Evolutionary conservation across 2,329 filamentous ascomycete genomes (phyloP).

Genomic region (Penicillium sp.): DNA sequence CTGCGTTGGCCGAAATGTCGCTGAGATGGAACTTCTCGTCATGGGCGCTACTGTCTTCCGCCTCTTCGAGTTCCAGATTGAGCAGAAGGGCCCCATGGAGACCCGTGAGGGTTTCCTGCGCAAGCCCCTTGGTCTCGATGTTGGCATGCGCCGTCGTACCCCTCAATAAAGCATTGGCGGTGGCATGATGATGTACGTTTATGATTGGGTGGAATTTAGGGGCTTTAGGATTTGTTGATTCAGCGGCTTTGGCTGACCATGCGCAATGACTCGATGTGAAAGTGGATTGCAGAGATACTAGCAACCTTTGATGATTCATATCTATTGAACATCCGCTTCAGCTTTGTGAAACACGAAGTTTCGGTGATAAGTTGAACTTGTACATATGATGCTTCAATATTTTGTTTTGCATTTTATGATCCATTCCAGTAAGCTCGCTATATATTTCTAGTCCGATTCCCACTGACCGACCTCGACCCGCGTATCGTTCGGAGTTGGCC

Average conservation of each 20-base stretch:
- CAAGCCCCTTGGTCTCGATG: constrained; percentile 69
- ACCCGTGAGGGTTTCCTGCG: constrained; percentile 78
- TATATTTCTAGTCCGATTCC: too few relatives aligned
- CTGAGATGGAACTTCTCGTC: constrained; percentile 83
- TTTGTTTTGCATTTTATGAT: background rate
- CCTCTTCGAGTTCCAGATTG: constrained; percentile 59
- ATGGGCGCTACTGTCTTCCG: constrained; percentile 68
- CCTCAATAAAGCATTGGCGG: background rate
- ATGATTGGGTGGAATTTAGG: background rate
- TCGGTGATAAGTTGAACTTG: background rate
- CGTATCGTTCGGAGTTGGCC: too few relatives aligned
- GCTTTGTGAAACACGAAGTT: background rate
- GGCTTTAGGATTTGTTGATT: background rate
- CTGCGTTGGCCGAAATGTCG: constrained; percentile 79
- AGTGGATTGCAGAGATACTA: background rate
- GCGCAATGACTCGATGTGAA: constrained; percentile 7
- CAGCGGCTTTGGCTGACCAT: background rate
- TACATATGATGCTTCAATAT: constrained; percentile 7
- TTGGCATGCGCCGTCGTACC: constrained; percentile 56
- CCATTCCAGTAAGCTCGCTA: too few relatives aligned
- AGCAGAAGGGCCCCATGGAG: constrained; percentile 64
- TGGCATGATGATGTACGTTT: background rate
- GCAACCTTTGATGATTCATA: constrained; percentile 9
- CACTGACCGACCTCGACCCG: too few relatives aligned
- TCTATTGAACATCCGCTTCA: constrained; percentile 5